Evolutionary conservation across 1,284 basidiomycete genomes (phyloP), one percentile per base, ranked within the genome.

Genomic region (Termitomyces sp.): DNA sequence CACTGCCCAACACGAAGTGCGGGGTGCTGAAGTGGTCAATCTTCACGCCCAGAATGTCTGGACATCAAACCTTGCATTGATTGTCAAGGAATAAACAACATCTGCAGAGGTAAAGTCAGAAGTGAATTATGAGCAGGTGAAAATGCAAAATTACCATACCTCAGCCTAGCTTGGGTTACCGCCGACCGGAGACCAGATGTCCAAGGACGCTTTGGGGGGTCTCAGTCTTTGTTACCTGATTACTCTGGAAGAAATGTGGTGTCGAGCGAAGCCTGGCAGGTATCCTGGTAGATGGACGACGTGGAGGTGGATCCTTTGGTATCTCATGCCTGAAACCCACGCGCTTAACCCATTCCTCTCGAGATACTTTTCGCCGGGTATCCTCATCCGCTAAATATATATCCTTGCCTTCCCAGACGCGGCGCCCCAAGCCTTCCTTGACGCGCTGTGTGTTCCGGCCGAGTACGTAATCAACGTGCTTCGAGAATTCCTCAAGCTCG

Each of bases 341-440:
- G 9, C 69, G 62, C 21, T 64, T 54, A 40, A 55, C 57, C 74
- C 75, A 77, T 7, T 58, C 48, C 13, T 65, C 58, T 47, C 64
- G 64, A 17, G 65, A 60, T 30, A 75, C 54, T 2, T 50, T 54
- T 39, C 65, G 58, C 26, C 62, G 56, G n/a, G 41, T 44, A 3
- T 61, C 31, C 5, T 65, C 60, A 12, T 58, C 59, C 7, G 55
- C 66, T 45, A 89, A 49, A 61, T 77, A 90, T 2, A 90, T 61
- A 54, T 81, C 71, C 65, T 80, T 81, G 30, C 67, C 73, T 7
- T 58, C 65, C 86, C 86, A 90, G 2, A 90, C 80, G 17, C 88
- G 80, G 13, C 88, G 79, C 3, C 85, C 86, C 12, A 89, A 69
- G 30, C 78, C 74, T 68, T 90, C 87, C 68, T 88, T 88, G 17